Evolutionary conservation across 2,329 filamentous ascomycete species (phyloP).

Genomic region (Sclerotinia spermophila): DNA sequence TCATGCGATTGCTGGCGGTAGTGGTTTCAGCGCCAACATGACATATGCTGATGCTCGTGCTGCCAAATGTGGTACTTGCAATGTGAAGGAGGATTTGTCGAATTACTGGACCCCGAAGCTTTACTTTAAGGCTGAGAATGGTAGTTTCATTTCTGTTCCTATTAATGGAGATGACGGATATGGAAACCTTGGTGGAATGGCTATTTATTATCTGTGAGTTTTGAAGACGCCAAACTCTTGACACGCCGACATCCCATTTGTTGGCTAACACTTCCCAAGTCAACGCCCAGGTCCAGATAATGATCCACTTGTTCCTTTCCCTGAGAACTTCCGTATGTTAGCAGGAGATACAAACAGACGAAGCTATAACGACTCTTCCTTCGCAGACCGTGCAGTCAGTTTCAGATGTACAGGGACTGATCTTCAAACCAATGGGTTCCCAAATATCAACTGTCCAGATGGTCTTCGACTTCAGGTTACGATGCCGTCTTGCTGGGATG

Average conservation of each 20-base stretch:
- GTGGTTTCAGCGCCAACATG: constrained; percentile 43
- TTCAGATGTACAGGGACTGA: constrained; percentile 52
- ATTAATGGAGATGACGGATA: constrained; percentile 38
- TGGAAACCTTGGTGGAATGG: constrained; percentile 29
- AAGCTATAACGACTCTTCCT: constrained; percentile 14
- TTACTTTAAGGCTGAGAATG: constrained; percentile 35
- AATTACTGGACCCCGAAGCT: constrained; percentile 38
- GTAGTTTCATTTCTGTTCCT: constrained; percentile 35
- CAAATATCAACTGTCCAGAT: constrained; percentile 50
- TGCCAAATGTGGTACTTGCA: constrained; percentile 36
- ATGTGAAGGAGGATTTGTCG: constrained; percentile 38
- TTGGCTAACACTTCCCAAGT: not conserved
- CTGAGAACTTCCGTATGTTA: constrained; percentile 45
- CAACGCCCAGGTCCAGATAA: constrained; percentile 17
- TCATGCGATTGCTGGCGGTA: constrained; percentile 28
- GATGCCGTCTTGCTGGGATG: constrained; percentile 61
- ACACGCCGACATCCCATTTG: too few relatives aligned
- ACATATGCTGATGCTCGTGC: constrained; percentile 29
- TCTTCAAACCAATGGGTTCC: constrained; percentile 48
- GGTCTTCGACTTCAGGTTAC: constrained; percentile 52
- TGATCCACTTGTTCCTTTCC: constrained; percentile 10
- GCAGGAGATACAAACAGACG: constrained; percentile 39
- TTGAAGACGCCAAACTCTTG: not conserved
- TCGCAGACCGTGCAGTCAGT: constrained; percentile 28
- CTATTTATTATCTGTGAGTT: constrained; percentile 39